phyloP scores from a whole-genome alignment of 1,139 yeast species.

The Taiozyma onychis region DNA sequence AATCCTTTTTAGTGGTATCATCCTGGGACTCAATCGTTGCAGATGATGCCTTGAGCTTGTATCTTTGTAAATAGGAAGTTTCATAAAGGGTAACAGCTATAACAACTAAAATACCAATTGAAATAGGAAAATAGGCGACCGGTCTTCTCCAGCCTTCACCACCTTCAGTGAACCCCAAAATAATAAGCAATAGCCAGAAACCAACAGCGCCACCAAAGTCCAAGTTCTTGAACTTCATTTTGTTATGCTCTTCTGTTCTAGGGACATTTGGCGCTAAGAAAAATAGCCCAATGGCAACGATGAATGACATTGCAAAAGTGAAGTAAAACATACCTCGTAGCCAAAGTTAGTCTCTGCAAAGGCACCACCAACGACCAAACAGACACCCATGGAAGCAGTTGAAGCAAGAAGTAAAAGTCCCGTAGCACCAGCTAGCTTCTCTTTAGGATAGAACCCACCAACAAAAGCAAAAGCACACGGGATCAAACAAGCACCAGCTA shows the following conservation, averaged over 20 bases:
- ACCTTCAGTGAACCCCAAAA: slow-evolving; percentile 33
- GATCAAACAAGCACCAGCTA: slow-evolving; percentile 31
- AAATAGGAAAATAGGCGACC: slow-evolving; percentile 25
- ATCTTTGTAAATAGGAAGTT: slow-evolving; percentile 9
- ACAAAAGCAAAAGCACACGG: slow-evolving; percentile 30
- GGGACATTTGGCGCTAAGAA: slow-evolving; percentile 19
- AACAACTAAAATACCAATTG: slow-evolving; percentile 14
- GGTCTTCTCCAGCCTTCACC: slow-evolving; percentile 30
- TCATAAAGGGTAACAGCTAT: slow-evolving; percentile 12
- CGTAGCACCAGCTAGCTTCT: slow-evolving; percentile 23
- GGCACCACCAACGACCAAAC: slow-evolving; percentile 33
- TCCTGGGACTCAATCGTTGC: not conserved
- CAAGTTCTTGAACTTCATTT: slow-evolving; percentile 18
- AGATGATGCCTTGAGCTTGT: not conserved
- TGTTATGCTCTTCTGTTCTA: slow-evolving; percentile 12
- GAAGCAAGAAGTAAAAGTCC: slow-evolving; percentile 22
- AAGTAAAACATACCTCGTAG: slow-evolving; percentile 28
- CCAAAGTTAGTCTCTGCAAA: slow-evolving; percentile 28
- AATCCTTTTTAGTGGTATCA: slow-evolving; percentile 2
- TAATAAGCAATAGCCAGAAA: slow-evolving; percentile 25
- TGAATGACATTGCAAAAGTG: slow-evolving; percentile 22
- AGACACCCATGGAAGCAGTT: slow-evolving; percentile 28
- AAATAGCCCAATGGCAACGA: slow-evolving; percentile 13
- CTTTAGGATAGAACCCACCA: slow-evolving; percentile 26
- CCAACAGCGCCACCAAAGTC: slow-evolving; percentile 27